These are phyloP conservation scores for Pseudogymnoascus sp. DNA, from an alignment of 2,329 filamentous ascomycete species.

Conservation along the genomic window DNA sequence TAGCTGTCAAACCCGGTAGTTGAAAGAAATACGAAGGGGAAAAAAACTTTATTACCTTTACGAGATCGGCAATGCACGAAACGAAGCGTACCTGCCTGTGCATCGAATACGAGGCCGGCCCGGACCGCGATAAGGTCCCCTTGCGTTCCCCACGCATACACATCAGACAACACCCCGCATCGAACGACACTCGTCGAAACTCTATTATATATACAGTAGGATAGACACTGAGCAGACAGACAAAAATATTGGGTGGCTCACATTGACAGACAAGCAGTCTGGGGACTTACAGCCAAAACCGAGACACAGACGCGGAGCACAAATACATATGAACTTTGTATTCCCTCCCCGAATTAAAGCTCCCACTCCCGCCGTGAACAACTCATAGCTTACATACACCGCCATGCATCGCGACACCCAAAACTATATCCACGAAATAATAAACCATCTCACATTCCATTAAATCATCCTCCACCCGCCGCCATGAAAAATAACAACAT, in stretches of 20 bases:
- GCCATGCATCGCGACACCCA: not conserved
- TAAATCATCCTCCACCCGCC: not conserved
- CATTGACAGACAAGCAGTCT: not conserved
- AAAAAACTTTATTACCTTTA: not conserved
- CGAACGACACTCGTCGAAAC: not conserved
- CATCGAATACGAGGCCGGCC: not conserved
- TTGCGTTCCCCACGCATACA: not conserved
- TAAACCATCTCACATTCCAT: not conserved
- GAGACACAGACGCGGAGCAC: not conserved
- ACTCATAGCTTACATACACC: slow-evolving; percentile 1
- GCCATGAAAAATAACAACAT: not conserved
- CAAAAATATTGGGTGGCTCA: not conserved
- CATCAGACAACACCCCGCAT: not conserved
- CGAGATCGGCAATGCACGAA: not conserved
- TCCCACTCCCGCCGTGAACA: not conserved
- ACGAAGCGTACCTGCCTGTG: not conserved
- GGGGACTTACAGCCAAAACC: not conserved
- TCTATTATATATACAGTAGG: not conserved
- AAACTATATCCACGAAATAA: slow-evolving; percentile 2
- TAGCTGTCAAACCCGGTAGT: not conserved
- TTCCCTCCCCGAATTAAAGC: not conserved
- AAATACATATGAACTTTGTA: not conserved
- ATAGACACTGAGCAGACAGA: not conserved
- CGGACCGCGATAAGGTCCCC: not conserved
- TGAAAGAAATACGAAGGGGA: not conserved